Conservation (phyloP, 805 yeast genomes). For the Kregervanrija pseudodelftensis region DNA sequence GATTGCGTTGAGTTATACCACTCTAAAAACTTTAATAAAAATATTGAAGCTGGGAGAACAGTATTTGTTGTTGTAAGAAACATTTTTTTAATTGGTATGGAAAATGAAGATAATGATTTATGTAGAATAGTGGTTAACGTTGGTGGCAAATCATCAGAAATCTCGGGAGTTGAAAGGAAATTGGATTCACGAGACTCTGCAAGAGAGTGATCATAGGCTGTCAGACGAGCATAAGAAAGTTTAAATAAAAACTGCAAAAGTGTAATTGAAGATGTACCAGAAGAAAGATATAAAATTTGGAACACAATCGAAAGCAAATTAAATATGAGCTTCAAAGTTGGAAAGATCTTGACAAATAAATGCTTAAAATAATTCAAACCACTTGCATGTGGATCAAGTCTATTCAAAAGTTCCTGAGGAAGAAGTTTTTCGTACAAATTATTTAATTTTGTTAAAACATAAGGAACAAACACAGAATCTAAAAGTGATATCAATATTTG, state of each 20-base stretch:
- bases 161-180: slow-evolving; percentile 4
- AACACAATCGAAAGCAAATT: slow-evolving; percentile 47
- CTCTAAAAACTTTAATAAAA: slow-evolving; percentile 74
- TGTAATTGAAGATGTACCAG: slow-evolving; percentile 55
- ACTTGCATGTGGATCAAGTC: slow-evolving; percentile 27
- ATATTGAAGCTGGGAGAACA: slow-evolving; percentile 74
- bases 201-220: slow-evolving; percentile 40
- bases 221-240: slow-evolving; percentile 60
- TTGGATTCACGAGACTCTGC: slow-evolving; percentile 22
- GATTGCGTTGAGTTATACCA: slow-evolving; percentile 78
- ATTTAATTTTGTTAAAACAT: slow-evolving; percentile 62
- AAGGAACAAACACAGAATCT: slow-evolving; percentile 60
- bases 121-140: slow-evolving; percentile 1
- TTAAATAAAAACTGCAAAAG: slow-evolving; percentile 53
- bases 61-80: slow-evolving; percentile 29
- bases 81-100: slow-evolving; percentile 20
- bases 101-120: slow-evolving; percentile 1
- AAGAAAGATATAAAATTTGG: slow-evolving; percentile 60
- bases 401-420: slow-evolving; percentile 51
- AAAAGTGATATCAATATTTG: slow-evolving; percentile 53
- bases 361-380: slow-evolving; percentile 22
- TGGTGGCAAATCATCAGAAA: slow-evolving; percentile 2
- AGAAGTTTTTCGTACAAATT: slow-evolving; percentile 53
- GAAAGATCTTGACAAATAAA: slow-evolving; percentile 54
- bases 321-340: slow-evolving; percentile 41